phyloP scores from a whole-genome alignment of 1,284 basidiomycete species.

The Ustilago loliicola region DNA sequence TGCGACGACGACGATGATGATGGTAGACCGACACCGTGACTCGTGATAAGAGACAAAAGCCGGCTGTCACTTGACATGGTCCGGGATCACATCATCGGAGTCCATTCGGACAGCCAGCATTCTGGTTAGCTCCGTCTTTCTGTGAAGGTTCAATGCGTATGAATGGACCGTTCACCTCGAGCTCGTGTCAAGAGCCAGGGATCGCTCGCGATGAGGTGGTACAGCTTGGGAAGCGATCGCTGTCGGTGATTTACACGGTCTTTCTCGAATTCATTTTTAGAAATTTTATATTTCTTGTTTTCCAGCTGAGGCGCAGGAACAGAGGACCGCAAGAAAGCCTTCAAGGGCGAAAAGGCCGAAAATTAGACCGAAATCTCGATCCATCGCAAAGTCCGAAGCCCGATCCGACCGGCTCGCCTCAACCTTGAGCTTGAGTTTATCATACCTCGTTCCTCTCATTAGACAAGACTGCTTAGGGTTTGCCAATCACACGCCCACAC shows the following conservation, averaged over 20 bases:
- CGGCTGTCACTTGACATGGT: neutral
- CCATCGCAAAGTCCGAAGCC: neutral
- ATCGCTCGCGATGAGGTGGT: neutral
- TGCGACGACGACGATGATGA: neutral
- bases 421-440: conserved; percentile 9
- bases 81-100: neutral
- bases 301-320: neutral
- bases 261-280: neutral
- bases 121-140: neutral
- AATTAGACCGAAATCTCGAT: conserved; percentile 19
- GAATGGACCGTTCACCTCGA: neutral
- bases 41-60: neutral
- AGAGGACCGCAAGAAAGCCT: neutral
- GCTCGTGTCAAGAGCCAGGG: neutral
- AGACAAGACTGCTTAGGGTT: neutral
- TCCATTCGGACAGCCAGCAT: neutral
- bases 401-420: neutral
- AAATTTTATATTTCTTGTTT: neutral
- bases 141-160: neutral
- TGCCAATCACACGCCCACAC: neutral
- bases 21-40: neutral
- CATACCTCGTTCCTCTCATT: neutral
- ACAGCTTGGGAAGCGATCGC: too few relatives aligned
- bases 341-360: conserved; percentile 18
- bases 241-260: conserved; percentile 5